Base-by-base conservation (phyloP, 371 early-diverging fungal species). In the Mycotypha africana region DNA sequence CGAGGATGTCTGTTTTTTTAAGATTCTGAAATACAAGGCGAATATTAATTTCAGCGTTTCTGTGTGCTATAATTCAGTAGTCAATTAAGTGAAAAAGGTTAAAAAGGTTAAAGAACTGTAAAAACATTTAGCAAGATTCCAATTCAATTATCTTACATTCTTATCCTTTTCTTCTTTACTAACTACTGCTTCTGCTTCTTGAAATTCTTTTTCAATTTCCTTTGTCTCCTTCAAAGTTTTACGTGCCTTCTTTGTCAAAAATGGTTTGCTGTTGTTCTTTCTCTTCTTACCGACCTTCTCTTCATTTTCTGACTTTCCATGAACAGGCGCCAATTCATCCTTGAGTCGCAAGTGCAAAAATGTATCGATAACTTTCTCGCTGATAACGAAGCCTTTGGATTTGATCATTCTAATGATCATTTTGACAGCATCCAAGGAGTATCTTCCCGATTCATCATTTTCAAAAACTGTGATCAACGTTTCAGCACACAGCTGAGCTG, bases 21-120 rank as follows among this genome's bases (percentile, higher is more conserved):
- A 76, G 26, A 95, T 86, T 35, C 93, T 82, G 74, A 97, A 94
- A 60, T 95, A 95, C 11, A 88, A 90, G 26, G 89, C 65, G 65
- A 97, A 97, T 19, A 97, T 82, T 36, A 84, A 70, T 65, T 94
- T 94, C 31, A 97, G 70, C 0, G 95, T 92, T 63, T 94, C 93
- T 2, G 92, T 84, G 37, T 93, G 92, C 81, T 84, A 62, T 36
- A 38, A 25, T 45, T 49, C n/a, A n/a, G n/a, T n/a, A n/a, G n/a
- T n/a, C n/a, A n/a, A n/a, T n/a, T n/a, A n/a, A n/a, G n/a, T n/a
- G n/a, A n/a, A n/a, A n/a, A n/a, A n/a, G n/a, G n/a, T 32, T 48
- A 56, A 49, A 62, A 59, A 34, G 60, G 56, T 26, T 51, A 45
- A 38, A 21, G 4, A 33, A 26, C 17, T 16, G 43, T 16, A 42